A percentile compares a stretch with the other conserved stretches of the same genome.
phyloP scores from a whole-genome alignment of 108 stramenopile species.

The Seminavis robusta region DNA sequence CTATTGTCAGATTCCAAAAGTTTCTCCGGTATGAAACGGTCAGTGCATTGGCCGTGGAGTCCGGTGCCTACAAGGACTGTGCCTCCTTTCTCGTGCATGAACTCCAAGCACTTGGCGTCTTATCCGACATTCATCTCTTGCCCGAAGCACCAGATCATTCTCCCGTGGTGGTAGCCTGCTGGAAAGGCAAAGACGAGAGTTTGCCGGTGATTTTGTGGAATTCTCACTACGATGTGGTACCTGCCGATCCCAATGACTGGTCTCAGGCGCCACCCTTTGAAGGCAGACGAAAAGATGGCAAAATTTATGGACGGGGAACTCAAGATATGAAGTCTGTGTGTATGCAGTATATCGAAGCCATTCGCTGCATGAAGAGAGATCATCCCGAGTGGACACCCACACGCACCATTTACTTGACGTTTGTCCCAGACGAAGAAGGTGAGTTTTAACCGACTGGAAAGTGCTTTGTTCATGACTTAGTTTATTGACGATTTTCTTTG shows the following conservation, averaged over 20 bases:
- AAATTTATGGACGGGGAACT: conserved; percentile 90
- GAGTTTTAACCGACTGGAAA: neutral
- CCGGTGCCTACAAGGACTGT: conserved; percentile 78
- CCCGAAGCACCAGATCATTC: conserved; percentile 63
- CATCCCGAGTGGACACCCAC: conserved; percentile 40
- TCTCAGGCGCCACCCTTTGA: conserved; percentile 84
- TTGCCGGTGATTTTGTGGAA: conserved; percentile 90
- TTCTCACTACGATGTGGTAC: conserved; percentile 96
- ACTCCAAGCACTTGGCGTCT: conserved; percentile 25
- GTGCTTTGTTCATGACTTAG: neutral
- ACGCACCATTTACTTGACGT: conserved; percentile 63
- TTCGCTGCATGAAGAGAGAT: conserved; percentile 33
- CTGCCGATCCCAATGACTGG: conserved; percentile 69
- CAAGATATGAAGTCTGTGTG: conserved; percentile 98
- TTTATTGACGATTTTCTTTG: neutral
- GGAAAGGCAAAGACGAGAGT: conserved; percentile 68
- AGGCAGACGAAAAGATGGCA: conserved; percentile 68
- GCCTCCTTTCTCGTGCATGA: conserved; percentile 57
- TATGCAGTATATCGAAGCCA: conserved; percentile 90
- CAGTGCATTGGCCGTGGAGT: conserved; percentile 59
- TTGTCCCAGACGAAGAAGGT: conserved; percentile 68
- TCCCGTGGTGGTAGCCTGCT: conserved; percentile 86
- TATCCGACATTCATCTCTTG: conserved; percentile 30
- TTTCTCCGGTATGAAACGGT: conserved; percentile 78
- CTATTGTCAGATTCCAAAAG: conserved; percentile 51